Base-by-base conservation (phyloP, 2,329 filamentous ascomycete genomes). In the Trichoderma sp. region DNA sequence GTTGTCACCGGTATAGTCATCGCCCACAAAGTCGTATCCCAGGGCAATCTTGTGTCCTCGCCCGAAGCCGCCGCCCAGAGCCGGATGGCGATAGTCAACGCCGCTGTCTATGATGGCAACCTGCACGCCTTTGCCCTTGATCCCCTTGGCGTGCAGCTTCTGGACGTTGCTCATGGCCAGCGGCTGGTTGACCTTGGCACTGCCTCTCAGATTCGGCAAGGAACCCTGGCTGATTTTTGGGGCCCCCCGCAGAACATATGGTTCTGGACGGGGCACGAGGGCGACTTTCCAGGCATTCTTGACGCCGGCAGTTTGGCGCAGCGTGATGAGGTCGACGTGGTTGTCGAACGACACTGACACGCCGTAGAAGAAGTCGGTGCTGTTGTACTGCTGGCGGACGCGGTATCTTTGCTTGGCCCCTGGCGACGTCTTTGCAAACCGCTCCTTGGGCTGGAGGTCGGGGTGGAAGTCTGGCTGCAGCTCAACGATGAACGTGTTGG, bases 11-110 rank as follows among this genome's bases (percentile, higher is more conserved):
- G 72, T 54, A 22, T 68, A 72, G 5, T 66, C 64, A 22, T 75
- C 71, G 7, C 74, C 74, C 29, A 75, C 73, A 27, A 75, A 69
- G 27, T 76, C 74, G 17, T 72, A 68, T 13, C 74, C 74, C 9
- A 59, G n/a, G 3, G 71, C 59, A 35, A 76, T 70, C 54, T 73
- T 77, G 73, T 81, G 87, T 4, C 82, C 84, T 7, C 78, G 72
- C 3, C 86, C 87, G 72, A 88, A 88, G 69, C 86, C 85, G 52
- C 85, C 86, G 39, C 87, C 87, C 3, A 89, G 81, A 34, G 85
- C 83, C 1, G 86, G 84, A 72, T 89, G 86, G 1, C 77, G 80
- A 73, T 88, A 89, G 73, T 89, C 87, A 84, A 84, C 9, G 73
- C 70, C 70, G 19, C 37, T 52, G 53, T 71, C 69, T 15, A 71